phyloP scores from a whole-genome alignment of 176 grass and related monocot genomes.

The Bonia amplexicaulis region DNA sequence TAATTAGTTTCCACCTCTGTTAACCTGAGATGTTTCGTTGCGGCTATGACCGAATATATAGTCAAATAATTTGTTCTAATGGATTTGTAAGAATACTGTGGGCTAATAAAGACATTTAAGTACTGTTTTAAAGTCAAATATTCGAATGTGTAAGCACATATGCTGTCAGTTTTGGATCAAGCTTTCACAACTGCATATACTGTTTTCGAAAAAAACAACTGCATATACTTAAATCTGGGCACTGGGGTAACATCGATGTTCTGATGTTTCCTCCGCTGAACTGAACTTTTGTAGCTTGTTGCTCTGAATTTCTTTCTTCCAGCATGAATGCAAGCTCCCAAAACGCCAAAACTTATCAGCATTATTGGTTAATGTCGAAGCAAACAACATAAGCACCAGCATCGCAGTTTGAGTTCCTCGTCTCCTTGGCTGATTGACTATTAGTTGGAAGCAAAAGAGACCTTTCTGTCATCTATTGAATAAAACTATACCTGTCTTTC shows the following conservation, averaged over 20 bases:
- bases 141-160: not conserved
- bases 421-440: too few species aligned
- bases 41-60: not conserved
- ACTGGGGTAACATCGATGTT: not conserved
- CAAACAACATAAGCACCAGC: not conserved
- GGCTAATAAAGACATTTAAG: not conserved
- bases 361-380: not conserved
- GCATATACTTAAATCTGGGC: not conserved
- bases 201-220: not conserved
- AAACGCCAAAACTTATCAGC: not conserved
- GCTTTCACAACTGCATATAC: not conserved
- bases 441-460: not conserved
- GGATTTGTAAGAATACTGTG: conserved; percentile 6
- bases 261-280: not conserved
- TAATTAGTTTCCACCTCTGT: conserved; percentile 24
- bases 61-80: conserved; percentile 17
- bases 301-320: not conserved
- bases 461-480: not conserved
- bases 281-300: not conserved
- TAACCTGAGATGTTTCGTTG: conserved; percentile 21
- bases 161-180: not conserved
- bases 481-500: not conserved
- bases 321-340: not conserved
- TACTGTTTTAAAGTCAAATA: not conserved
- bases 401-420: not conserved